Conservation (phyloP, 2,329 filamentous ascomycete genomes). For the Aspergillus fijiensis region DNA sequence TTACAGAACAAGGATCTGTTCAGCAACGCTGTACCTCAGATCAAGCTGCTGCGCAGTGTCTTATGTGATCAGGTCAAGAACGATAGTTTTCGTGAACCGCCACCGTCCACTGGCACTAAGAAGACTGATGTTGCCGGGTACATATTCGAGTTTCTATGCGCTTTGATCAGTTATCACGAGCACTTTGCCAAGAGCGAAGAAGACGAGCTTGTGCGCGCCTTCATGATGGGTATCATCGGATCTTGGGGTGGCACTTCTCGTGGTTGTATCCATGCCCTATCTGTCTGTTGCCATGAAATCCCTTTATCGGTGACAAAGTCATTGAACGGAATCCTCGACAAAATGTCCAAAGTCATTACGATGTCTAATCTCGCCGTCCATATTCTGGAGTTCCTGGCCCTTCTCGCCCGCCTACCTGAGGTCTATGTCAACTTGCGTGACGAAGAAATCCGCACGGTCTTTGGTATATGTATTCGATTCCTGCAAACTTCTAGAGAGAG, state of each 20-base stretch:
- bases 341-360: slow-evolving; percentile 95
- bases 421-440: slow-evolving; percentile 86
- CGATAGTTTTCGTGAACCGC: slow-evolving; percentile 78
- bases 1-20: slow-evolving; percentile 89
- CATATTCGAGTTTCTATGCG: slow-evolving; percentile 80
- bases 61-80: slow-evolving; percentile 81
- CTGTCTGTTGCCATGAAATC: slow-evolving; percentile 92
- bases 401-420: slow-evolving; percentile 78
- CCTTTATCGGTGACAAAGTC: slow-evolving; percentile 83
- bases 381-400: slow-evolving; percentile 91
- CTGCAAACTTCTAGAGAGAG: slow-evolving; percentile 79
- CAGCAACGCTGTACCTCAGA: slow-evolving; percentile 67
- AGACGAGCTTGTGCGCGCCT: slow-evolving; percentile 83
- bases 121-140: slow-evolving; percentile 87
- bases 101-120: slow-evolving; percentile 72
- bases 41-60: slow-evolving; percentile 71
- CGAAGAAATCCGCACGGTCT: slow-evolving; percentile 90
- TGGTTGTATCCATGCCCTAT: slow-evolving; percentile 89
- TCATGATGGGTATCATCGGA: slow-evolving; percentile 75
- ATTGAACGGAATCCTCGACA: slow-evolving; percentile 80
- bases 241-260: slow-evolving; percentile 84
- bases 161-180: slow-evolving; percentile 86
- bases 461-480: slow-evolving; percentile 92
- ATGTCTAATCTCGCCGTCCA: slow-evolving; percentile 89
- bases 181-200: slow-evolving; percentile 81